Evolutionary conservation across 176 grass and related monocot genomes (phyloP).

Genomic region (Oryza meyeriana): DNA sequence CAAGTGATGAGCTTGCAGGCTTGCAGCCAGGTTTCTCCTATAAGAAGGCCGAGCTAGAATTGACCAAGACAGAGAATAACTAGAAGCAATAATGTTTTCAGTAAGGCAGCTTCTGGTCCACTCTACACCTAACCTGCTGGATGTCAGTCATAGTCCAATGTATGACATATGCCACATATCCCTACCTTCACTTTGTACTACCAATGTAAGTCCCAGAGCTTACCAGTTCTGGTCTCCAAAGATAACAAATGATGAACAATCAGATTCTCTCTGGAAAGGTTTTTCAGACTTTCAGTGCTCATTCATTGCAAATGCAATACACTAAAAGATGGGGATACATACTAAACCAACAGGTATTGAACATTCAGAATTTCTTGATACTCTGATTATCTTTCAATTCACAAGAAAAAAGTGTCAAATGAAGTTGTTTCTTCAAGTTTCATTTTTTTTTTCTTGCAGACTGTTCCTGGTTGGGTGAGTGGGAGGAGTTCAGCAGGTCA

Average conservation of each 20-base stretch:
- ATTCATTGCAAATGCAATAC: not conserved
- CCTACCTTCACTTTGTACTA: slow-evolving; percentile 6
- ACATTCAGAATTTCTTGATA: not conserved
- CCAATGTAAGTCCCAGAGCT: not conserved
- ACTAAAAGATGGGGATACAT: not conserved
- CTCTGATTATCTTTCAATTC: not conserved
- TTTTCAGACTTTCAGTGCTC: not conserved
- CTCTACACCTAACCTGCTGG: slow-evolving; percentile 36
- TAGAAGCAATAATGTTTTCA: slow-evolving; percentile 37
- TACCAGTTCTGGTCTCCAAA: not conserved
- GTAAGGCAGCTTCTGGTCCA: slow-evolving; percentile 40
- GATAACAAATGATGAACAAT: not conserved
- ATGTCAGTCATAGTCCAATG: slow-evolving; percentile 17
- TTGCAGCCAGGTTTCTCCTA: slow-evolving; percentile 41
- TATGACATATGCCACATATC: slow-evolving; percentile 28
- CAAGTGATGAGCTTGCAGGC: slow-evolving; percentile 33
- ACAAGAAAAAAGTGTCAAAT: not conserved
- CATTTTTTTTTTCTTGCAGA: not conserved
- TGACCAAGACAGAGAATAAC: slow-evolving; percentile 49
- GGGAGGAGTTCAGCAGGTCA: not conserved
- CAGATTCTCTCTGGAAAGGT: not conserved
- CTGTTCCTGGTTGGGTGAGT: not conserved
- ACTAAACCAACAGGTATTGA: not conserved
- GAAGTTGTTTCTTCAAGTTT: not conserved
- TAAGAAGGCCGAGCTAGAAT: slow-evolving; percentile 42